Evolutionary conservation across 257 asterid genomes (phyloP).

Genomic region (Solanum gandarillasii): DNA sequence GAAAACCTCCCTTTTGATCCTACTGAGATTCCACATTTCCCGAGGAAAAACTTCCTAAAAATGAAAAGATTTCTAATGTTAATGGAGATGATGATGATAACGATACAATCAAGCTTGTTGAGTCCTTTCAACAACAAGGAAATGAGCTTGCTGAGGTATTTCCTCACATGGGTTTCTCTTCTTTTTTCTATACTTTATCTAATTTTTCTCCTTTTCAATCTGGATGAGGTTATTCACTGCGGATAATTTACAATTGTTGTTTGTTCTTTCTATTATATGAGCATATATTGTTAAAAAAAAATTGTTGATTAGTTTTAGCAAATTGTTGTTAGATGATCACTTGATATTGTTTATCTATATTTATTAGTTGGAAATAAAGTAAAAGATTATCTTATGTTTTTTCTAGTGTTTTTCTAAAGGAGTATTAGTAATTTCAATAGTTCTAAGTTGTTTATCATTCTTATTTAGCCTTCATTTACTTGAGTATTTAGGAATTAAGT

Average conservation of each 20-base stretch:
- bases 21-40: background rate
- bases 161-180: background rate
- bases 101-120: constrained; percentile 26
- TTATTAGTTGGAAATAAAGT: background rate
- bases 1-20: constrained; percentile 53
- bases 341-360: background rate
- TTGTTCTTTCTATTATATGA: no score
- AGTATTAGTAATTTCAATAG: background rate
- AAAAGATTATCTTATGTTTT: background rate
- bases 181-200: background rate
- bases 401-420: background rate
- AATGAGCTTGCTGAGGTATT: constrained; percentile 70
- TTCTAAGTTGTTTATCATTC: background rate
- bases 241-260: background rate
- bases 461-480: background rate
- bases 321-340: background rate
- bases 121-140: constrained; percentile 50
- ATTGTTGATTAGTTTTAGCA: background rate
- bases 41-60: background rate
- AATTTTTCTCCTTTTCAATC: background rate
- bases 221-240: background rate
- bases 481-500: background rate
- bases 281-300: no score
- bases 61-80: background rate
- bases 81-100: constrained; percentile 7